Percentiles rank a stretch among this genome's conserved stretches.
Evolutionary conservation across 179 eudicot species (phyloP).

Genomic region (Gypsophila paniculata): DNA sequence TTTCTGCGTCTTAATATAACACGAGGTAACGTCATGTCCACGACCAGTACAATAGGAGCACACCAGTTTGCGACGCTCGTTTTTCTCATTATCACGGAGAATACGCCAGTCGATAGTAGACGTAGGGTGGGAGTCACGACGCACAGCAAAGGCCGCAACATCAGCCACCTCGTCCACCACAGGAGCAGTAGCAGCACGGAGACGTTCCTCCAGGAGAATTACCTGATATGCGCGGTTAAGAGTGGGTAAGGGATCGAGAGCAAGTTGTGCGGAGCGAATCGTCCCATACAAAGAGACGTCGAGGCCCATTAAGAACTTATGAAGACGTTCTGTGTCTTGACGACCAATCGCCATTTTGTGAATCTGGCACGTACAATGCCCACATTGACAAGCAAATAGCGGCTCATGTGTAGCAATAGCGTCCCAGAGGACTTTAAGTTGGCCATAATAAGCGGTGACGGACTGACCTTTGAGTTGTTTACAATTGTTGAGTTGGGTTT

Average conservation of each 20-base stretch:
- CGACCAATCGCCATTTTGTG: not conserved
- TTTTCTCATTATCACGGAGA: not conserved
- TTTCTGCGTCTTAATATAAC: not conserved
- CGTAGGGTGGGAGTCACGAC: not conserved
- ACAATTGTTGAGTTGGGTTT: no score
- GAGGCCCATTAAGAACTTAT: not conserved
- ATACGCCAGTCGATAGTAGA: not conserved
- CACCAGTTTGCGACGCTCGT: not conserved
- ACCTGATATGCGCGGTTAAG: no score
- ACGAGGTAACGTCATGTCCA: not conserved
- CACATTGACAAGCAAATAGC: no score
- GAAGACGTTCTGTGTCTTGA: not conserved
- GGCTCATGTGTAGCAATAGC: no score
- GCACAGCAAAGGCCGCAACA: not conserved
- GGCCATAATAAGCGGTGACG: no score
- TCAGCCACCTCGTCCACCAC: not conserved
- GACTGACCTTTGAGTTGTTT: no score
- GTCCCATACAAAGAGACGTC: not conserved
- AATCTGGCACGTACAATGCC: no score
- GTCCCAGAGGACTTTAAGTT: no score
- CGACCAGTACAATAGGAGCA: not conserved
- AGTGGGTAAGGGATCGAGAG: not conserved
- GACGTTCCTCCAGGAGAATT: not conserved
- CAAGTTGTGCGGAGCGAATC: not conserved
- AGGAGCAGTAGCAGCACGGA: not conserved